Evolutionary conservation across 495 filamentous ascomycete species (phyloP).

Genomic region (Penicillium chermesinum): DNA sequence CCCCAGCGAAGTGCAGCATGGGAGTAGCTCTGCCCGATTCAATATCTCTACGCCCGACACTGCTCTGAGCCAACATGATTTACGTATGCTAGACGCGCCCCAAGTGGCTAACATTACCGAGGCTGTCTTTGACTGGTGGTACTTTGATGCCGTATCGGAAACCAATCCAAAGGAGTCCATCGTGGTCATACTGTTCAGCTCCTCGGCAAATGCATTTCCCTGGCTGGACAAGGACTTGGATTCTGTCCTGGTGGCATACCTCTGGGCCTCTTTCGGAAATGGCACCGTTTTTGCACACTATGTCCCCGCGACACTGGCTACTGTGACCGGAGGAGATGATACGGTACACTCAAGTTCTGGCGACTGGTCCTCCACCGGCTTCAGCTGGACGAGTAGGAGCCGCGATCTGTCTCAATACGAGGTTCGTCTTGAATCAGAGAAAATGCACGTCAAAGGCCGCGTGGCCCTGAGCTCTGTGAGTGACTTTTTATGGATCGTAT

Average conservation of each 20-base stretch:
- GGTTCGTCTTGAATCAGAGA: slow-evolving; percentile 10
- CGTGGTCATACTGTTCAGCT: slow-evolving; percentile 27
- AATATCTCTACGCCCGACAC: slow-evolving; percentile 2
- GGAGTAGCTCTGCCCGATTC: slow-evolving; percentile 7
- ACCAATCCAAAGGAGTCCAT: slow-evolving; percentile 15
- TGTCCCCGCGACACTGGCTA: slow-evolving; percentile 15
- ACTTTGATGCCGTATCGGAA: slow-evolving; percentile 32
- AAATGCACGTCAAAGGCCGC: slow-evolving; percentile 12
- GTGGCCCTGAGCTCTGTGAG: slow-evolving; percentile 14
- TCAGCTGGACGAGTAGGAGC: slow-evolving; percentile 10
- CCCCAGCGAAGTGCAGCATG: slow-evolving; percentile 10
- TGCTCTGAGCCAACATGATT: slow-evolving; percentile 1
- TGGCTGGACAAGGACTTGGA: slow-evolving; percentile 10
- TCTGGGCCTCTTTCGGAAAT: slow-evolving; percentile 23
- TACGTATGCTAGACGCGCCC: slow-evolving; percentile 26
- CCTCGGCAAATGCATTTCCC: slow-evolving; percentile 18
- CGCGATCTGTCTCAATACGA: slow-evolving; percentile 14
- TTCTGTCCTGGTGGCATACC: slow-evolving; percentile 19
- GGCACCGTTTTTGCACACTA: slow-evolving; percentile 17
- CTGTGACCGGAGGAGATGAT: slow-evolving; percentile 1
- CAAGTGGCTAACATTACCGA: slow-evolving; percentile 23
- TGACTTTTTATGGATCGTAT: neutral
- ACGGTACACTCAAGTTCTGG: slow-evolving; percentile 4
- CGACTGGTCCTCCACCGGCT: slow-evolving; percentile 12
- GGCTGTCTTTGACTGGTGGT: slow-evolving; percentile 39